These are phyloP conservation scores for Pseudogymnoascus destructans DNA, from an alignment of 2,329 filamentous ascomycete genomes.

Conservation along the genomic window DNA sequence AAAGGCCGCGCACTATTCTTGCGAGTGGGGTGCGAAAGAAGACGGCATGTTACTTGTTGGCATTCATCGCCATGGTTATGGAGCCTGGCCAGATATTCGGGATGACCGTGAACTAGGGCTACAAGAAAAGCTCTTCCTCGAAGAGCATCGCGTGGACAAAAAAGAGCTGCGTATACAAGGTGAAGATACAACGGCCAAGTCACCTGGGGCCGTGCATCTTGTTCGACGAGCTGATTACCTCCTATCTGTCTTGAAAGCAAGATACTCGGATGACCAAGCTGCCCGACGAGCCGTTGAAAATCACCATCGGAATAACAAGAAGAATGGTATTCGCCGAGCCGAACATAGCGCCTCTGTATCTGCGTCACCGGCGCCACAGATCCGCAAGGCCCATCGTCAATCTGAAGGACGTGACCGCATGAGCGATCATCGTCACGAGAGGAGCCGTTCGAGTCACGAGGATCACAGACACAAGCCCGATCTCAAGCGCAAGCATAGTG, in stretches of 20 bases:
- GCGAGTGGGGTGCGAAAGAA: conserved; percentile 81
- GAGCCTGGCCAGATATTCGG: conserved; percentile 87
- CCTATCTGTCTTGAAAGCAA: conserved; percentile 78
- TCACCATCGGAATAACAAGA: conserved; percentile 90
- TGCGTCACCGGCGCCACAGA: conserved; percentile 55
- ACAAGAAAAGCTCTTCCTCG: conserved; percentile 83
- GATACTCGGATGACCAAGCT: conserved; percentile 64
- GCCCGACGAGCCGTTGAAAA: conserved; percentile 77
- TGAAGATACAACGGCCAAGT: conserved; percentile 62
- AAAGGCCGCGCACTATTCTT: conserved; percentile 83
- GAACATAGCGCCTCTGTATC: conserved; percentile 48
- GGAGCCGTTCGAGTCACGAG: conserved; percentile 16
- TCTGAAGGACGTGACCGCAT: conserved; percentile 35
- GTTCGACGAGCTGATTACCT: conserved; percentile 92
- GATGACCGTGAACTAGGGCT: conserved; percentile 82
- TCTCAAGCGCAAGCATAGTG: conserved; percentile 48
- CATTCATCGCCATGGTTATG: conserved; percentile 86
- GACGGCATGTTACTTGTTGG: conserved; percentile 96
- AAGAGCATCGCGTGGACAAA: conserved; percentile 96
- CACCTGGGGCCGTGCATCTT: conserved; percentile 91
- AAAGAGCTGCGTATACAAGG: conserved; percentile 80
- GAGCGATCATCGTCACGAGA: conserved; percentile 30
- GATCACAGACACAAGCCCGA: conserved; percentile 28
- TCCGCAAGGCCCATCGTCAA: conserved; percentile 30
- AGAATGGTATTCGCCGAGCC: conserved; percentile 49